Base-by-base conservation (phyloP, 202 grass and related monocot species). In the Miscanthus sacchariflorus region DNA sequence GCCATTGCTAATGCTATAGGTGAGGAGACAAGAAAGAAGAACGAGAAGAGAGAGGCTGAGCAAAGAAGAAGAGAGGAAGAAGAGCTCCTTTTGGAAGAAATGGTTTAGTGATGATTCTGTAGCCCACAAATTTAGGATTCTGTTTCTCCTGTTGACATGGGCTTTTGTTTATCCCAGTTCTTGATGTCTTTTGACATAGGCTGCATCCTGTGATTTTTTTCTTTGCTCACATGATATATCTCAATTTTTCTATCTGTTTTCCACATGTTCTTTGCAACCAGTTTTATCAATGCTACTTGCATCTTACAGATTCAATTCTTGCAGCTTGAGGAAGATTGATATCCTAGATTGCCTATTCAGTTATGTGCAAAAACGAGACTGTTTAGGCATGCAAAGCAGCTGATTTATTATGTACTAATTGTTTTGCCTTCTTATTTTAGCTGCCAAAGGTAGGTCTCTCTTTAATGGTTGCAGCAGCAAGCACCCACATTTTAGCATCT, bases 1-100 rank as follows among this genome's bases (percentile, higher is more conserved):
- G 86, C 91, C 54, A 95, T 96, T 40, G 93, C 93, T 78, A 92
- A 93, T 83, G 89, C 92, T 67, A 89, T 96, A 17, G 93, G 93
- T 25, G 84, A 94, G 81, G 90, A 94, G 77, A 98, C 88, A 70
- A 91, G 87, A 91, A 94, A 81, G 76, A 92, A 93, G 65, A 90
- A 91, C 7, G 83, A 89, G 54, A 90, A 12, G 15, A 88, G 78
- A 87, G 86, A 91, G 25, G 81, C 58, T 82, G 78, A 92, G 56
- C 71, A 93, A 77, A 88, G 78, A 83, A 72, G 36, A 46, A 73
- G 81, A 83, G 14, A 50, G 1, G 74, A 77, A 23, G 83, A 74
- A 52, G 85, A 93, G 76, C 70, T 89, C 54, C 80, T 90, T 93
- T 73, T 93, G 36, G 91, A 93, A 76, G 86, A 83, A 84, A 77